A percentile compares a stretch with the other conserved stretches of the same genome.
Conservation (phyloP, 345 rosid species). For the Microcos paniculata region DNA sequence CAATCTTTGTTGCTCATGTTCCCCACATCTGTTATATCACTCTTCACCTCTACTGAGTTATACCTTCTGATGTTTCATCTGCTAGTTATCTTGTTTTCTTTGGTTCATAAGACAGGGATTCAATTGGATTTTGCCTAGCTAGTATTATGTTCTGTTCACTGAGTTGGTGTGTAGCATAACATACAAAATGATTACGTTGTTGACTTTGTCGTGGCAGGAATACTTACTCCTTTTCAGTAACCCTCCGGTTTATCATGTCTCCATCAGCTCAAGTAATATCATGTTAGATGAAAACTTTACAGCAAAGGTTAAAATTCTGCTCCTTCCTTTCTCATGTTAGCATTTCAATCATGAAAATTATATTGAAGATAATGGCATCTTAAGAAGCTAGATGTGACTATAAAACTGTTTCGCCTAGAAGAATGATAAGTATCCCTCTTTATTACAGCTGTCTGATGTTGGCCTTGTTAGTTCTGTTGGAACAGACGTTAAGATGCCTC, state of each 20-base stretch:
- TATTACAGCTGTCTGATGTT: slow-evolving; percentile 63
- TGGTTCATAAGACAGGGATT: neutral
- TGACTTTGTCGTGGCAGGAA: slow-evolving; percentile 48
- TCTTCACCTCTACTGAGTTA: neutral
- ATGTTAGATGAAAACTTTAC: slow-evolving; percentile 87
- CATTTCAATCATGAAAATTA: neutral
- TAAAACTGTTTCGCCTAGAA: neutral
- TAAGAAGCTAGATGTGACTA: neutral
- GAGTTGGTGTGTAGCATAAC: neutral
- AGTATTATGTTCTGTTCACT: neutral
- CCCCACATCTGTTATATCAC: neutral
- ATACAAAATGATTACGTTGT: too few species aligned
- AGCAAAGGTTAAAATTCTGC: slow-evolving; percentile 53
- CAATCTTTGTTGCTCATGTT: neutral
- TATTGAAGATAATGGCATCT: neutral
- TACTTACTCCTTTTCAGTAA: slow-evolving; percentile 78
- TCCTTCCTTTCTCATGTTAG: neutral
- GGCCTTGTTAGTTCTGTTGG: slow-evolving; percentile 42
- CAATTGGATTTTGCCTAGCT: neutral
- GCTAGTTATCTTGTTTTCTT: neutral
- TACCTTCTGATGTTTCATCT: neutral
- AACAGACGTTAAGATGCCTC: slow-evolving; percentile 30
- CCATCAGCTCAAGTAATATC: slow-evolving; percentile 77
- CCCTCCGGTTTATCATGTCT: slow-evolving; percentile 61
- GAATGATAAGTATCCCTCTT: neutral